Evolutionary conservation across 1,139 yeast genomes (phyloP).

Genomic region (Candida gigantensis): DNA sequence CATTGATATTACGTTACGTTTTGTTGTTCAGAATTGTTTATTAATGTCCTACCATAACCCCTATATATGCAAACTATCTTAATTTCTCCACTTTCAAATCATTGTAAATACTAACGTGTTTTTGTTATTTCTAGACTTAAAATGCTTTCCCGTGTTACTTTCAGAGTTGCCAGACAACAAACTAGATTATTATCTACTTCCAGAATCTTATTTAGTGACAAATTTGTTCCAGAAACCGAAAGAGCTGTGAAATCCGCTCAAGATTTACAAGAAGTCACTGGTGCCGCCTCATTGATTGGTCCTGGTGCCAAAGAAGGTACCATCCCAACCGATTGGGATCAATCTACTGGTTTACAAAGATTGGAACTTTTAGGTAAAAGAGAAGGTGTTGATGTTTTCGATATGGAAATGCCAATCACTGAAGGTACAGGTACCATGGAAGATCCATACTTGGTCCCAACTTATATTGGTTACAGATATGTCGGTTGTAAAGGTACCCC

Average conservation of each 20-base stretch:
- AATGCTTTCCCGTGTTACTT: conserved; percentile 42
- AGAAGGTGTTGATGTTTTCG: conserved; percentile 96
- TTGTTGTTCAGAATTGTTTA: not conserved
- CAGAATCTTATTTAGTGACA: conserved; percentile 28
- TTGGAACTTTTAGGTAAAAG: conserved; percentile 90
- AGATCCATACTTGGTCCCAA: conserved; percentile 87
- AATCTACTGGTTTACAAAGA: conserved; percentile 98
- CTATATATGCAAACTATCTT: no score
- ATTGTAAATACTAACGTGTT: conserved; percentile 24
- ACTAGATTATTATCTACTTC: conserved; percentile 44
- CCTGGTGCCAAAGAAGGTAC: conserved; percentile 83
- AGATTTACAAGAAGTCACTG: conserved; percentile 74
- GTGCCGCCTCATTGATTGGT: conserved; percentile 81
- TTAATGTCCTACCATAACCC: no score
- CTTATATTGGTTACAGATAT: conserved; percentile 90
- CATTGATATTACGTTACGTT: no score
- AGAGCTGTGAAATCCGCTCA: conserved; percentile 60
- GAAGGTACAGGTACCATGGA: conserved; percentile 86
- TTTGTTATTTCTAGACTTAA: conserved; percentile 7
- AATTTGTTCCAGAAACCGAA: conserved; percentile 23
- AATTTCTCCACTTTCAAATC: not conserved
- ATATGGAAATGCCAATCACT: conserved; percentile 82
- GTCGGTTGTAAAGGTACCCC: conserved; percentile 94
- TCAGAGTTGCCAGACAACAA: conserved; percentile 40
- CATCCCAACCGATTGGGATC: conserved; percentile 91